Evolutionary conservation across 352 stramenopile species (phyloP), one percentile per base, ranked within the genome.

Genomic region (Lagenidium giganteum): DNA sequence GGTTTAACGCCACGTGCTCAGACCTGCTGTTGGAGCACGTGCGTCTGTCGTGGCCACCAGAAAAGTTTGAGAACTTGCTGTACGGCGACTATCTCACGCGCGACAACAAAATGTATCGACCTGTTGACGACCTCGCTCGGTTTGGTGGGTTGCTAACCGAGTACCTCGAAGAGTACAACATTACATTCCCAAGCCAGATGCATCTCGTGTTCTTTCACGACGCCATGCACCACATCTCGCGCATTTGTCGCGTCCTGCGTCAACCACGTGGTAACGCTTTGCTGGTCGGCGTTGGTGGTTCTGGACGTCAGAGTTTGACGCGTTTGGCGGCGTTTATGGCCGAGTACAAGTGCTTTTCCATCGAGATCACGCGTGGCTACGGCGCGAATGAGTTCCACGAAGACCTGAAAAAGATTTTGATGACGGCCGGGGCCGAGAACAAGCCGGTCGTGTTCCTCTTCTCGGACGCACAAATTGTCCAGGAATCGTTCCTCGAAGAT

Each of bases 141-240:
- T 51, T 95, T 2, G 80, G 92, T 34, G 64, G 57, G 2, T 53
- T 96, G n/a, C 61, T 97, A 3, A 61, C 75, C 31, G 84, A 97
- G 47, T 95, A 95, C 46, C 46, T 98, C 5, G 91, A 98, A 50
- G 91, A 98, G 64, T 98, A 97, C 57, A 98, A 98, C 54, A 83
- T 97, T 44, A 95, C 81, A 18, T 96, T 95, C 46, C 77, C 89
- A 11, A 93, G 70, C 29, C 80, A 93, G 28, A 98, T 98, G 89
- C 78, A 97, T 52, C 60, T 98, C 22, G 91, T 98, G 12, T 97
- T 98, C 54, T 98, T 98, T 54, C 83, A 80, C 25, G 93, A 98
- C 50, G 93, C 93, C 0, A 93, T 98, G 42, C 74, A 95, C 24
- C 94, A 98, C 51, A 90, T 98, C 20, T 94, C 82, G 3, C 76